phyloP scores from a whole-genome alignment of 2,329 filamentous ascomycete species.

The Colletotrichum sp. region DNA sequence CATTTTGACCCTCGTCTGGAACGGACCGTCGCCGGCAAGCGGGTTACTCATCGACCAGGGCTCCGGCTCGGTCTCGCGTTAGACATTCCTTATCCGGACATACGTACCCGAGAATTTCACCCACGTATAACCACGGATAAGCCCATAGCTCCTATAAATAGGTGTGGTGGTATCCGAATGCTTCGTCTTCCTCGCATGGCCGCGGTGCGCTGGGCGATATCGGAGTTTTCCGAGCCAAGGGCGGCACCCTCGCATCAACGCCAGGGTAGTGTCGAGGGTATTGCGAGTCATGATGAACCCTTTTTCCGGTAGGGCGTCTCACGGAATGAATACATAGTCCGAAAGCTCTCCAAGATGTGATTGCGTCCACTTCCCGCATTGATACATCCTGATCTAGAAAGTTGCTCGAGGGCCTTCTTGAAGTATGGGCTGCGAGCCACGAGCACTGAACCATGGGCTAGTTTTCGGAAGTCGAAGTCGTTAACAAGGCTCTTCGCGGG shows the following conservation, averaged over 20 bases:
- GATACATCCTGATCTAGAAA: no score
- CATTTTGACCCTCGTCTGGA: background rate
- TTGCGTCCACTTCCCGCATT: no score
- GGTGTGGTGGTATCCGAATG: fast-evolving
- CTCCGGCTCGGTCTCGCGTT: background rate
- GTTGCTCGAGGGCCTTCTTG: no score
- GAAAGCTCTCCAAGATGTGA: background rate
- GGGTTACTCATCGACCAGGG: background rate
- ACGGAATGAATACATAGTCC: no score
- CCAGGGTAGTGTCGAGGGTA: background rate
- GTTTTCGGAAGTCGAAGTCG: no score
- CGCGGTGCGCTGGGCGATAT: background rate
- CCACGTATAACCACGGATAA: no score
- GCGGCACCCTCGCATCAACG: background rate
- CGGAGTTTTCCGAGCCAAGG: background rate
- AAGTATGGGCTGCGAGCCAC: no score
- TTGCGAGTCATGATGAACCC: background rate
- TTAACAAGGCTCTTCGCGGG: no score
- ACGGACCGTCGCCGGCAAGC: background rate
- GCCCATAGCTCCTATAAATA: no score
- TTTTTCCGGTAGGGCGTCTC: background rate
- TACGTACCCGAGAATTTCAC: fast-evolving
- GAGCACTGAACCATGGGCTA: no score
- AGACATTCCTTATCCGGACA: no score
- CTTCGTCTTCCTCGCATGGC: background rate